These are phyloP conservation scores for Podospora comata DNA, from an alignment of 495 filamentous ascomycete species.

Conservation along the genomic window DNA sequence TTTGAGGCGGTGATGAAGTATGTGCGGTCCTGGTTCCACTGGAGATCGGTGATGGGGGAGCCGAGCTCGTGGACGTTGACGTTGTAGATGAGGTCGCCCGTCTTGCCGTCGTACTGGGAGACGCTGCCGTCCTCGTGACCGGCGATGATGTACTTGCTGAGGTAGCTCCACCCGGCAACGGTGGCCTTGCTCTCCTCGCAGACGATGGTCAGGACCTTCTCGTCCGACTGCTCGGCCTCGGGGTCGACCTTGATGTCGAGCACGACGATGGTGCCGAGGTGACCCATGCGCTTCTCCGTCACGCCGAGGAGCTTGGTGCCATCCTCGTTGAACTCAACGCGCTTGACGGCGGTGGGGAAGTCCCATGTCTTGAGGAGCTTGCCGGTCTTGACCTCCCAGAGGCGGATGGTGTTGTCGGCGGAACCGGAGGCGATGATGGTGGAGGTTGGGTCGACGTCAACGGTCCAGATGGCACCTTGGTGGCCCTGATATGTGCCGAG, in stretches of 20 bases:
- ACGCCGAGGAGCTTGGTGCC: slow-evolving; percentile 84
- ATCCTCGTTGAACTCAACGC: slow-evolving; percentile 93
- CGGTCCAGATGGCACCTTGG: slow-evolving; percentile 96
- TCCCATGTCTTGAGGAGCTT: slow-evolving; percentile 95
- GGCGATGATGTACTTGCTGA: slow-evolving; percentile 90
- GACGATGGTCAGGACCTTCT: slow-evolving; percentile 77
- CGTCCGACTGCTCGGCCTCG: slow-evolving; percentile 76
- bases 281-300: slow-evolving; percentile 96
- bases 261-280: slow-evolving; percentile 87
- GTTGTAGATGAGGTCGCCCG: slow-evolving; percentile 76
- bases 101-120: slow-evolving; percentile 93
- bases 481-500: slow-evolving; percentile 95
- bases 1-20: slow-evolving; percentile 98
- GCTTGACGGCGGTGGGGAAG: slow-evolving; percentile 91
- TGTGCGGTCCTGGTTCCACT: slow-evolving; percentile 89
- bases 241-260: slow-evolving; percentile 79
- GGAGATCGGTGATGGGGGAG: slow-evolving; percentile 83
- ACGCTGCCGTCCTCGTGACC: slow-evolving; percentile 95
- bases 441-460: slow-evolving; percentile 93
- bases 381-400: slow-evolving; percentile 95
- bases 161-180: slow-evolving; percentile 91
- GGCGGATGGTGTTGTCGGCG: slow-evolving; percentile 94
- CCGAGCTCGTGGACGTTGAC: slow-evolving; percentile 78
- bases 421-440: slow-evolving; percentile 90
- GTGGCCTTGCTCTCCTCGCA: slow-evolving; percentile 94